Conservation (phyloP, 345 rosid genomes). For the Kandelia obovata region DNA sequence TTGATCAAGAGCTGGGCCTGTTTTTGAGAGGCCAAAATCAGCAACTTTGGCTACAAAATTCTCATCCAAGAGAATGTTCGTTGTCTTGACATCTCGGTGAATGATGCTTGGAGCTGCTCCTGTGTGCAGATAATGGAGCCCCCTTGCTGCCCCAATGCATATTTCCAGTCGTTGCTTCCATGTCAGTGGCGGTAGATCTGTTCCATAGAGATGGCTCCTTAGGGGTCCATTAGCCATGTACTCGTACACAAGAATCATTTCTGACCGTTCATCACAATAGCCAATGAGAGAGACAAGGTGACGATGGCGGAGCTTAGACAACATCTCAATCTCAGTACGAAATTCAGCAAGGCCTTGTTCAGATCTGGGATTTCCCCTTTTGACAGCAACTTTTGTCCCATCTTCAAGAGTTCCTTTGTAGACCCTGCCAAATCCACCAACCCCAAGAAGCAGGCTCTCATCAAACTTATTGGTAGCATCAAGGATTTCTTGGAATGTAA, state of each 20-base stretch:
- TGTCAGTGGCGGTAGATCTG: constrained; percentile 71
- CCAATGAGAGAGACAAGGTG: constrained; percentile 99
- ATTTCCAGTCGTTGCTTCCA: constrained; percentile 98
- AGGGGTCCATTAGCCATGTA: constrained; percentile 99
- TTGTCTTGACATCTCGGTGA: constrained; percentile 97
- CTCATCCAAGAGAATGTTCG: constrained; percentile 92
- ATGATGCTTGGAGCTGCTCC: constrained; percentile 98
- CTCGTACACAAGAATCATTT: constrained; percentile 93
- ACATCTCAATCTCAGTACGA: constrained; percentile 95
- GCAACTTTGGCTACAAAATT: constrained; percentile 94
- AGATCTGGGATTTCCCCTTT: constrained; percentile 98
- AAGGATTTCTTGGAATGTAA: constrained; percentile 83
- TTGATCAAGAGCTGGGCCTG: constrained; percentile 89
- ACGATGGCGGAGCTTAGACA: constrained; percentile 93
- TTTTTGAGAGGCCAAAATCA: constrained; percentile 94
- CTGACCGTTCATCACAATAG: constrained; percentile 90
- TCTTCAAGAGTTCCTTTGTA: constrained; percentile 90
- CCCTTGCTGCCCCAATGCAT: constrained; percentile 97
- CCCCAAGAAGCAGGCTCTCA: constrained; percentile 83
- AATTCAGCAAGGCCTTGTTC: constrained; percentile 99
- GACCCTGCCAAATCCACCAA: constrained; percentile 97
- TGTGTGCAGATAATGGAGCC: constrained; percentile 94
- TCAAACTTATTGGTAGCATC: constrained; percentile 94
- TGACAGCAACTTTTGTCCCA: constrained; percentile 84
- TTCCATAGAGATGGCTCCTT: constrained; percentile 90